phyloP scores from a whole-genome alignment of 768 basidiomycete species.

The Rhizopogon vinicolor region DNA sequence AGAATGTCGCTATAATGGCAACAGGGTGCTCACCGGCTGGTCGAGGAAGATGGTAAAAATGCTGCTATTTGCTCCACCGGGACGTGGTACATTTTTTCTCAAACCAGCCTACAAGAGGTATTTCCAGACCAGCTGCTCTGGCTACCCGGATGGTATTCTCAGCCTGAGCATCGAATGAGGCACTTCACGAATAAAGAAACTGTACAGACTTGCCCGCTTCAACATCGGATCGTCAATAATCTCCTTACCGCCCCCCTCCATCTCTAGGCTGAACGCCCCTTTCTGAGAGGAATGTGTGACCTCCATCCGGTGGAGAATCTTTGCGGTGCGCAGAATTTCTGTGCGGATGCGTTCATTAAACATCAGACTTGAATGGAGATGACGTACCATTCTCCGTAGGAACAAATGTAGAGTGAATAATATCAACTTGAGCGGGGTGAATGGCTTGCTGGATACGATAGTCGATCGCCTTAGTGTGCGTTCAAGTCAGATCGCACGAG shows the following conservation, averaged over 20 bases:
- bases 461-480: neutral
- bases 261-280: conserved; percentile 73
- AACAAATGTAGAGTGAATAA: conserved; percentile 75
- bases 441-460: conserved; percentile 75
- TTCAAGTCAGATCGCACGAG: neutral
- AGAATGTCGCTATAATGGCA: too few relatives aligned
- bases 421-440: conserved; percentile 78
- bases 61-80: neutral
- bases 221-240: conserved; percentile 95
- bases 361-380: neutral
- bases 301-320: conserved; percentile 65
- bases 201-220: conserved; percentile 51
- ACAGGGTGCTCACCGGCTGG: too few relatives aligned
- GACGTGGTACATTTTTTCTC: neutral
- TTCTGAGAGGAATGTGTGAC: conserved; percentile 43
- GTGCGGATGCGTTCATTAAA: too few relatives aligned
- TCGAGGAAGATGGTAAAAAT: too few relatives aligned
- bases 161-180: conserved; percentile 29
- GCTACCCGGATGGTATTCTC: conserved; percentile 51
- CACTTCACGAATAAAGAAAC: neutral
- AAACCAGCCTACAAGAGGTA: conserved; percentile 37
- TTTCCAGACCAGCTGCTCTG: conserved; percentile 46
- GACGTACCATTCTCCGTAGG: conserved; percentile 62
- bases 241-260: conserved; percentile 49
- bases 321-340: conserved; percentile 77